phyloP scores from a whole-genome alignment of 1,139 yeast genomes.

The Kodamaea fungicola region DNA sequence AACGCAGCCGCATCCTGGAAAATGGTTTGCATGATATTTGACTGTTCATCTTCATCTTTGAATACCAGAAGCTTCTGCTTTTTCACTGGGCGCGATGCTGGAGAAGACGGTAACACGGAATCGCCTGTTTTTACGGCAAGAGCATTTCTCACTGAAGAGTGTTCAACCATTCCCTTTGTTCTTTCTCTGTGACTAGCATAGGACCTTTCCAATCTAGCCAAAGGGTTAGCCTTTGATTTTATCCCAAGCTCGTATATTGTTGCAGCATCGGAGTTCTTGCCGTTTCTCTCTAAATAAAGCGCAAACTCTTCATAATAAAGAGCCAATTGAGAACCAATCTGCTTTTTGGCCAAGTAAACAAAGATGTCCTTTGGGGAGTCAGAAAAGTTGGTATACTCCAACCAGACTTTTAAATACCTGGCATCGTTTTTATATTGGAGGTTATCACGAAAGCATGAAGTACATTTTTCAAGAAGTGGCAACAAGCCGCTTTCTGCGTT shows the following conservation, averaged over 20 bases:
- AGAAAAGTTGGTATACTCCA: slow-evolving; percentile 65
- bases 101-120: neutral
- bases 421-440: slow-evolving; percentile 75
- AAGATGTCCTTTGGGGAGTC: slow-evolving; percentile 74
- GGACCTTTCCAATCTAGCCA: slow-evolving; percentile 48
- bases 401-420: slow-evolving; percentile 77
- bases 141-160: slow-evolving; percentile 12
- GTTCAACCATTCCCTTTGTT: slow-evolving; percentile 2
- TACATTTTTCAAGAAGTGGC: slow-evolving; percentile 65
- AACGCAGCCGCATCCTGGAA: slow-evolving; percentile 20
- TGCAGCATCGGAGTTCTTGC: slow-evolving; percentile 56
- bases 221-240: slow-evolving; percentile 60
- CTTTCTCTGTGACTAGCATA: slow-evolving; percentile 47
- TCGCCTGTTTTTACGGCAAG: slow-evolving; percentile 29
- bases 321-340: slow-evolving; percentile 67
- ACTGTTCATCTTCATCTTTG: slow-evolving; percentile 20
- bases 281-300: slow-evolving; percentile 52
- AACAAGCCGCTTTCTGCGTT: slow-evolving; percentile 67
- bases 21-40: slow-evolving; percentile 30
- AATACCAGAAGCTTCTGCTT: slow-evolving; percentile 30
- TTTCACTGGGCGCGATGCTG: slow-evolving; percentile 10
- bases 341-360: slow-evolving; percentile 67
- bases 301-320: slow-evolving; percentile 83
- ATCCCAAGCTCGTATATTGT: slow-evolving; percentile 65
- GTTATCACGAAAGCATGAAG: slow-evolving; percentile 64